Evolutionary conservation across 2,329 filamentous ascomycete species (phyloP), one percentile per base, ranked within the genome.

Genomic region (Fusarium acutatum): DNA sequence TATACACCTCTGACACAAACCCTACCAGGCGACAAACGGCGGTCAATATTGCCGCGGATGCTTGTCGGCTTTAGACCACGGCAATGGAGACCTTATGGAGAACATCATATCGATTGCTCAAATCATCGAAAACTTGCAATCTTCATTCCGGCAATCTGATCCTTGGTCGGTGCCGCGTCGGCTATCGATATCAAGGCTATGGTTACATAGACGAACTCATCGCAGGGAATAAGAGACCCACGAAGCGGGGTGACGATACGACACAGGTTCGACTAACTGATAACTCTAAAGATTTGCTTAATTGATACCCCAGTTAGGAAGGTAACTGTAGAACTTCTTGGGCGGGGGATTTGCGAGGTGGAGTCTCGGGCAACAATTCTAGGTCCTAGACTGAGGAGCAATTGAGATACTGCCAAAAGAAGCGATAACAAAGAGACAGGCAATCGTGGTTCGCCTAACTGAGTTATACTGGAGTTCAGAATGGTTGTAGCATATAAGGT

Each of bases 231-330:
- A 41, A 32, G 15, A 34, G 54, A 59, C 50, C 61, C 49, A 59
- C n/a, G 34, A 18, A 50, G 64, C 65, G 65, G 65, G 65, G 65
- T 47, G 56, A 54, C 20, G 37, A 40, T 18, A 43, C 20, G 35
- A 60, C 37, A 43, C 28, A 67, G 13, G 37, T 20, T 44, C 12
- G 18, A 28, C 57, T 56, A 46, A 59, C 32, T 32, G 52, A 64
- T 59, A 59, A 69, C 67, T 47, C 35, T 70, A 65, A 59, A 47
- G 59, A 69, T 64, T 65, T 56, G 32, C 65, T 69, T 65, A 56
- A 59, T 43, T 32, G 20, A 65, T 41, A 59, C 41, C 67, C 66
- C 15, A 53, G 50, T 52, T 69, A 69, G 67, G 67, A 69, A 69
- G 66, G 67, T 69, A 59, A 22, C 26, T 47, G 37, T 26, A 18